Conservation (phyloP, 2,329 filamentous ascomycete genomes). For the Metarhizium anisopliae region DNA sequence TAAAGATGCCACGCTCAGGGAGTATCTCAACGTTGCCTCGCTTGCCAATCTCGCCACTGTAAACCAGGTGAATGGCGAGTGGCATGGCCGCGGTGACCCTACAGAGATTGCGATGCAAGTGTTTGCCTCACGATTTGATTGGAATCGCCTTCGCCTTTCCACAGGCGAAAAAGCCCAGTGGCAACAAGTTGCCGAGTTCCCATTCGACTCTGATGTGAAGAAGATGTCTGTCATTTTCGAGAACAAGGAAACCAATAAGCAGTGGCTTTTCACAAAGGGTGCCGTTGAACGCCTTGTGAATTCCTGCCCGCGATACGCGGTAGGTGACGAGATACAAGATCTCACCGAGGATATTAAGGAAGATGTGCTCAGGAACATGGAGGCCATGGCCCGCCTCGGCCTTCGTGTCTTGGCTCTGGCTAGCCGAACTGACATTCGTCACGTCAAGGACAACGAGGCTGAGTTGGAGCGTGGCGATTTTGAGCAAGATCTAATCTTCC, state of each 20-base stretch:
- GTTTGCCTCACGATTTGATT: constrained; percentile 59
- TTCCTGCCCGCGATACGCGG: constrained; percentile 46
- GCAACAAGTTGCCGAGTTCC: constrained; percentile 57
- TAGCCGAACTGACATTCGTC: constrained; percentile 33
- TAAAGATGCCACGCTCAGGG: constrained; percentile 37
- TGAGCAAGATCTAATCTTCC: constrained; percentile 45
- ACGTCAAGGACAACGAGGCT: constrained; percentile 25
- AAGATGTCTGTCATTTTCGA: constrained; percentile 67
- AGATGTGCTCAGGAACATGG: constrained; percentile 59
- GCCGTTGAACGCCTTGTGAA: constrained; percentile 62
- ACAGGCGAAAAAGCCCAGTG: constrained; percentile 41
- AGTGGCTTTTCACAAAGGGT: constrained; percentile 52
- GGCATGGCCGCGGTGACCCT: constrained; percentile 57
- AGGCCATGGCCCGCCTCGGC: constrained; percentile 54
- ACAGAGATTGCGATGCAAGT: constrained; percentile 66
- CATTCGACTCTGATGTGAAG: constrained; percentile 67
- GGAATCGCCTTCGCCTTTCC: constrained; percentile 45
- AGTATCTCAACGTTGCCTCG: constrained; percentile 54
- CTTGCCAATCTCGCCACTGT: constrained; percentile 58
- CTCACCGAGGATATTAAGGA: constrained; percentile 45
- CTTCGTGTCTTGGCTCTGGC: constrained; percentile 63
- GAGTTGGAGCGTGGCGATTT: constrained; percentile 44
- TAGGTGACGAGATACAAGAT: constrained; percentile 31
- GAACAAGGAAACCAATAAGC: constrained; percentile 27
- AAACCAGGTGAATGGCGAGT: constrained; percentile 43